phyloP scores from a whole-genome alignment of 176 grass and related monocot species.

The Alopecurus myosuroides region DNA sequence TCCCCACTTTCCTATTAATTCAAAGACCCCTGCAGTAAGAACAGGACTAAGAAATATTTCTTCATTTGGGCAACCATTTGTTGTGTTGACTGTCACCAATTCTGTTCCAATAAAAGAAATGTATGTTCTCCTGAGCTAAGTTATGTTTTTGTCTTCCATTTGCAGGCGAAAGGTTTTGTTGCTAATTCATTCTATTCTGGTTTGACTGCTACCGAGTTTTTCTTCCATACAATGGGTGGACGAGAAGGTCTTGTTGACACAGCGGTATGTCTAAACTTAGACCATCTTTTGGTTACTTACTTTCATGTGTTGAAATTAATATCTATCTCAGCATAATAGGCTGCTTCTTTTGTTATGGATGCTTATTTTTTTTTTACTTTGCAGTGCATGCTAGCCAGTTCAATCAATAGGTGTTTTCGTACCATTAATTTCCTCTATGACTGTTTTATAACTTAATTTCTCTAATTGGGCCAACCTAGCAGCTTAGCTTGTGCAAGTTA shows the following conservation, averaged over 20 bases:
- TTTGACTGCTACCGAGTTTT: constrained; percentile 92
- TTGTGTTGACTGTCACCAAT: background rate
- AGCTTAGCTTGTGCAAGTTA: background rate
- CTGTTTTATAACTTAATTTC: background rate
- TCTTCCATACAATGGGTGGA: constrained; percentile 99
- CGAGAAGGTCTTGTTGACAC: constrained; percentile 99
- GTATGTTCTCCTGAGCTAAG: constrained; percentile 15
- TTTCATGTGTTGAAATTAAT: constrained; percentile 3
- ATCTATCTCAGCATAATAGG: background rate
- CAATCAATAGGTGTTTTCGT: background rate
- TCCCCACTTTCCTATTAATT: constrained; percentile 94
- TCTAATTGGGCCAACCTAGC: background rate
- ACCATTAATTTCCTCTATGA: background rate
- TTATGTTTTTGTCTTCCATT: constrained; percentile 22
- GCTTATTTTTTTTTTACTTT: background rate
- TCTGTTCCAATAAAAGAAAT: constrained; percentile 4
- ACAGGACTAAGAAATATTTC: constrained; percentile 29
- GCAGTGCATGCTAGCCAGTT: background rate
- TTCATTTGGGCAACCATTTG: constrained; percentile 25
- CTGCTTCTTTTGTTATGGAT: background rate
- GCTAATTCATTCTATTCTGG: constrained; percentile 95
- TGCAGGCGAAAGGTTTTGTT: constrained; percentile 98
- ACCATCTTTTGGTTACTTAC: constrained; percentile 14
- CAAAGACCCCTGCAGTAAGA: constrained; percentile 89
- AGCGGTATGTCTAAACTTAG: constrained; percentile 56